Base-by-base conservation (phyloP, 352 stramenopile genomes). In the Globisporangium nodosum region DNA sequence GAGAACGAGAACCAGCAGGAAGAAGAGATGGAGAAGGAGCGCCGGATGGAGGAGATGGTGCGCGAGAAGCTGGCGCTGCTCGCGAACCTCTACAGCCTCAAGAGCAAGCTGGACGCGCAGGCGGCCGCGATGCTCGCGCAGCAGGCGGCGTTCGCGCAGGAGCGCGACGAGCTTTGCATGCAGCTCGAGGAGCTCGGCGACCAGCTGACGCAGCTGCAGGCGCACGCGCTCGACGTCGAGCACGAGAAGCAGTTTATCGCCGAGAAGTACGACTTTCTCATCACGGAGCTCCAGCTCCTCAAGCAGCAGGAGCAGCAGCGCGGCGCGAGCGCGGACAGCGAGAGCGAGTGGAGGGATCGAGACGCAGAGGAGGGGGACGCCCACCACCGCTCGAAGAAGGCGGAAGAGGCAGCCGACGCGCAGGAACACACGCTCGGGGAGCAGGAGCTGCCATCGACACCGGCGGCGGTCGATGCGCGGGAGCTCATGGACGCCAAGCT, bases 251-350 rank as follows among this genome's bases (percentile, higher is more conserved):
- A 73, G 42, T 68, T 68, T 54, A 52, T 70, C 30, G 62, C 67
- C 5, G 66, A 76, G 35, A 76, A 79, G 37, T 69, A 76, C 31
- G 68, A 68, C 18, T 69, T 69, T 54, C 40, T 76, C 20, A 20
- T 56, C 11, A 55, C 63, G 0, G 68, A 79, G 61, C 58, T 79
- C 8, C 56, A 70, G 30, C 54, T 75, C 15, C 49, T 73, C 45
- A 71, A 76, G 57, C 40, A 62, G 21, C 30, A 37, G 13, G 69
- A 76, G 57, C 40, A 62, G 21, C 30, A 37, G 13, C 21, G 30
- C 12, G 47, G n/a, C 13, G 35, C 18, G 6, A 8, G 27, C n/a
- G 46, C n/a, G 24, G 30, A 1, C 3, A 40, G 13, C 16, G 42
- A 45, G 5, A 54, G 24, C 42, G 37, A 43, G 3, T 1, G 2